Evolutionary conservation across 371 early-diverging fungal species (phyloP).

Genomic region (Smittium culicis): DNA sequence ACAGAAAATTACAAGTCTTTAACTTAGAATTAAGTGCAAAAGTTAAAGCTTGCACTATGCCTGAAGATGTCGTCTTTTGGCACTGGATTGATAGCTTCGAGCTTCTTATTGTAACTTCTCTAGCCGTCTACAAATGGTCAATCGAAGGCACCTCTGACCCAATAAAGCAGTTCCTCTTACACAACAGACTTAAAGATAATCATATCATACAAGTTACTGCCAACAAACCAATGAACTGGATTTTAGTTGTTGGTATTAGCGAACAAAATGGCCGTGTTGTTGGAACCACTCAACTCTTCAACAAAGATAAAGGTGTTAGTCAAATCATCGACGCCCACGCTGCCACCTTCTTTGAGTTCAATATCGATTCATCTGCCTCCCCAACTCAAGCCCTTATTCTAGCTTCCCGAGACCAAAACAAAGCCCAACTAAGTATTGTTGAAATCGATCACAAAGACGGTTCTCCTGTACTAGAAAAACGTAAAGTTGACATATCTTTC

Average conservation of each 20-base stretch:
- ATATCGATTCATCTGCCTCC: constrained; percentile 54
- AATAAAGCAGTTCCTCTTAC: constrained; percentile 83
- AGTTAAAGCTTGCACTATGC: constrained; percentile 80
- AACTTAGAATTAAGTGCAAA: constrained; percentile 89
- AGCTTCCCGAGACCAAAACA: constrained; percentile 61
- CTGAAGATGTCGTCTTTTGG: constrained; percentile 92
- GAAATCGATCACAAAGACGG: constrained; percentile 91
- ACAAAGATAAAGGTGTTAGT: constrained; percentile 78
- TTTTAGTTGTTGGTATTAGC: constrained; percentile 84
- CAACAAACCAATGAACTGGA: constrained; percentile 84
- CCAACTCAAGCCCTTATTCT: constrained; percentile 86
- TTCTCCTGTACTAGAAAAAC: constrained; percentile 78
- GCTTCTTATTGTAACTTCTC: constrained; percentile 83
- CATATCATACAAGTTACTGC: constrained; percentile 93
- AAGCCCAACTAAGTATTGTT: constrained; percentile 75
- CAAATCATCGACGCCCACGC: constrained; percentile 96
- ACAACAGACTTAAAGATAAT: constrained; percentile 58
- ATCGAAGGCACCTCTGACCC: constrained; percentile 82
- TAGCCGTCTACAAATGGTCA: constrained; percentile 89
- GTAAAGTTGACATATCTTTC: constrained; percentile 85
- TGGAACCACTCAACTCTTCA: constrained; percentile 91
- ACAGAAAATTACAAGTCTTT: constrained; percentile 86
- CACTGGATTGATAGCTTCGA: constrained; percentile 80
- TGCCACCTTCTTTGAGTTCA: constrained; percentile 83
- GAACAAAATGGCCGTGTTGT: constrained; percentile 79